Base-by-base conservation (phyloP, 129 eudicot genomes). In the Flaveria trinervia region DNA sequence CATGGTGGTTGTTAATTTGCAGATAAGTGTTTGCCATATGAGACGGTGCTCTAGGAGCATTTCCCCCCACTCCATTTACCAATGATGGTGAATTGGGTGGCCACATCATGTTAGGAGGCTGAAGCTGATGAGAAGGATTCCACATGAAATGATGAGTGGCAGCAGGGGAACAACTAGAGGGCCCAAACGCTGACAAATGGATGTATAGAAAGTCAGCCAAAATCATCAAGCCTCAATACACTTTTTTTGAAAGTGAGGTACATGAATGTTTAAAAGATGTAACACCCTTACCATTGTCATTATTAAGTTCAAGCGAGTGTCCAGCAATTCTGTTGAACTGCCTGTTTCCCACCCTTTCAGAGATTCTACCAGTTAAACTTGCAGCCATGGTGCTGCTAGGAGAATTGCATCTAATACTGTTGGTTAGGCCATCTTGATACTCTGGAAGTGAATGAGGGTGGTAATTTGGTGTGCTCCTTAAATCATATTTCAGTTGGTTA, bases 381-480 rank as follows among this genome's bases (percentile, higher is more conserved):
- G 87, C 75, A 76, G 82, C 77, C 65, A 83, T 72, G 73, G 52
- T 79, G 73, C 80, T 79, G 73, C 80, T 60, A 18, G 89, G 85
- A 78, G 87, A 88, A 80, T 79, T 84, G 77, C 72, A 59, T 68
- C 81, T 56, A 76, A 49, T 67, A 65, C 76, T 77, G 77, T 83
- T 91, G 82, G 91, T 72, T 51, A 87, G 77, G 67, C 88, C 90
- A 85, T 88, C 39, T 33, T 33, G 39, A 33, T 33, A 33, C 39
- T 33, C 92, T 70, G 97, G 96, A 81, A 94, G 92, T 36, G 98
- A 91, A 76, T 86, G 92, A 65, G 96, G 96, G 85, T 89, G 93
- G 76, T 82, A 85, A 80, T 74, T 90, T 50, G 85, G 76, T 17
- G 76, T 5, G 49, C 82, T 82, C 68, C 82, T 84, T 71, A 81